These are phyloP conservation scores for Hypoxylon rubiginosum DNA, from an alignment of 2,329 filamentous ascomycete species.

Conservation along the genomic window DNA sequence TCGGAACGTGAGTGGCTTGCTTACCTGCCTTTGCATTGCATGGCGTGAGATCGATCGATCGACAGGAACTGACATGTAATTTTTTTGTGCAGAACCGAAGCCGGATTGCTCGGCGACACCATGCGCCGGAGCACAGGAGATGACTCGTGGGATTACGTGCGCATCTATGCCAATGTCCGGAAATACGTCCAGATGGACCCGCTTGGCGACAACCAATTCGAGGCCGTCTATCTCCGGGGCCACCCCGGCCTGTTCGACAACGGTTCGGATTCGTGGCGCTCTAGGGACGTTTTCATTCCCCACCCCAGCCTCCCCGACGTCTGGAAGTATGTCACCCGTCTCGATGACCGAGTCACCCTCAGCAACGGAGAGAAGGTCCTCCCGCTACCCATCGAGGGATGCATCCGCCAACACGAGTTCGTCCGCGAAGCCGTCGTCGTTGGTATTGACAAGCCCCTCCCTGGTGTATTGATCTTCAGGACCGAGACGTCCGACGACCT, in stretches of 20 bases:
- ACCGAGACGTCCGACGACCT: conserved; percentile 35
- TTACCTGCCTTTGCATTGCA: not conserved
- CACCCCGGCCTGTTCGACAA: conserved; percentile 42
- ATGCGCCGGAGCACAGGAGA: conserved; percentile 56
- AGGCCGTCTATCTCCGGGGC: conserved; percentile 44
- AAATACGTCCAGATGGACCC: conserved; percentile 52
- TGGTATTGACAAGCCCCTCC: conserved; percentile 61
- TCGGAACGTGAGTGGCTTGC: conserved; percentile 63
- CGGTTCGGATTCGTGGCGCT: conserved; percentile 55
- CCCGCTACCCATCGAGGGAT: conserved; percentile 57
- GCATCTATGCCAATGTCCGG: conserved; percentile 58
- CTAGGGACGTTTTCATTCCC: conserved; percentile 54
- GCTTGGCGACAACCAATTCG: conserved; percentile 54
- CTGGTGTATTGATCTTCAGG: conserved; percentile 58
- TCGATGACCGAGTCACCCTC: conserved; percentile 55
- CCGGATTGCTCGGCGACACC: conserved; percentile 66
- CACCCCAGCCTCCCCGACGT: conserved; percentile 53
- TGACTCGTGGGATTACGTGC: conserved; percentile 72
- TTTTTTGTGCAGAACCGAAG: conserved; percentile 62
- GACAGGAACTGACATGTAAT: not conserved
- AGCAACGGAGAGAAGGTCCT: conserved; percentile 55
- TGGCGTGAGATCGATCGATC: conserved; percentile 11
- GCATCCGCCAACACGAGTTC: conserved; percentile 59
- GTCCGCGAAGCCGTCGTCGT: conserved; percentile 68
- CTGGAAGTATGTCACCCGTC: conserved; percentile 55